phyloP scores from a whole-genome alignment of 441 rosid genomes.

The Sinapis alba region DNA sequence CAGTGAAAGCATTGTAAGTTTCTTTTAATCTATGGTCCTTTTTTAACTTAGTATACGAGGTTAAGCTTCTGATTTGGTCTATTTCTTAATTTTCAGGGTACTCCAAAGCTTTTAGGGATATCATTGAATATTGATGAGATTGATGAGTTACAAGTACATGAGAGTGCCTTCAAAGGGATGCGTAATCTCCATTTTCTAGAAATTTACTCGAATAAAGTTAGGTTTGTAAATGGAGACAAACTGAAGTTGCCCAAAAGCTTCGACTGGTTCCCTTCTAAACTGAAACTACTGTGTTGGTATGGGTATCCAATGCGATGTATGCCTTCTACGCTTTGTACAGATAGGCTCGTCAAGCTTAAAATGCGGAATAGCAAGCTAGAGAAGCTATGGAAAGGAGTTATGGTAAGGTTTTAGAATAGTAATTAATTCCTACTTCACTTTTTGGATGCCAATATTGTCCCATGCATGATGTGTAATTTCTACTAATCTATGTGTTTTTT shows the following conservation, averaged over 20 bases:
- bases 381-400: constrained; percentile 17
- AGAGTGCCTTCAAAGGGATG: constrained; percentile 6
- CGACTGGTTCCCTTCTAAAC: not conserved
- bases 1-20: not conserved
- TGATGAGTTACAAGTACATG: not conserved
- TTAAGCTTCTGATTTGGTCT: too few species aligned
- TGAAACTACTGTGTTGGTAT: constrained; percentile 23
- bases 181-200: not conserved
- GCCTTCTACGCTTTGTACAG: constrained; percentile 1
- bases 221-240: too few species aligned
- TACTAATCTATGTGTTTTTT: not conserved
- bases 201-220: too few species aligned
- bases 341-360: constrained; percentile 19
- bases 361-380: constrained; percentile 15
- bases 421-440: too few species aligned
- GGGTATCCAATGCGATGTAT: constrained; percentile 19
- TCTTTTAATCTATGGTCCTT: too few species aligned
- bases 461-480: not conserved
- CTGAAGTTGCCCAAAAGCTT: not conserved
- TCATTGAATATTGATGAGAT: not conserved
- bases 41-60: too few species aligned
- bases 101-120: constrained; percentile 15
- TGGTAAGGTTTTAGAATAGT: too few species aligned
- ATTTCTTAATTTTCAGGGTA: constrained; percentile 8
- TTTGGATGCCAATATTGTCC: too few species aligned